Evolutionary conservation across 441 rosid species (phyloP).

Genomic region (Gossypium laxum): DNA sequence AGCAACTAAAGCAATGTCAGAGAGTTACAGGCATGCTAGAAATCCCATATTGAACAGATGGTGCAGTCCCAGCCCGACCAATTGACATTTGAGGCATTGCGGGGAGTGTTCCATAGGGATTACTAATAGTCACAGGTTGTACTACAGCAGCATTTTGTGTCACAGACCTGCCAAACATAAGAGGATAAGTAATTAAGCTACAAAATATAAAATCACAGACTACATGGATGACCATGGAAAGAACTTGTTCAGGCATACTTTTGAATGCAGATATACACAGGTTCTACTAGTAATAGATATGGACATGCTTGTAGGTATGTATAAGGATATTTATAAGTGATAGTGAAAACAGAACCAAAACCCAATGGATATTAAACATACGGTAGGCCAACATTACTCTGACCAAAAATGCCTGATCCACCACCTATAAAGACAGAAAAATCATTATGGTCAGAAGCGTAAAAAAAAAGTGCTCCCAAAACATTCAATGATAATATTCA

Average conservation of each 20-base stretch:
- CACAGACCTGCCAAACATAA: constrained; percentile 38
- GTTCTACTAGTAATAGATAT: background rate
- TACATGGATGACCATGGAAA: background rate
- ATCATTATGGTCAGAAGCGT: constrained; percentile 14
- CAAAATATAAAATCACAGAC: background rate
- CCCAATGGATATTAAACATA: constrained; percentile 28
- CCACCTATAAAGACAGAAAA: constrained; percentile 26
- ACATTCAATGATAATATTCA: background rate
- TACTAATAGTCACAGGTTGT: constrained; percentile 50
- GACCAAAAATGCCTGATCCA: constrained; percentile 40
- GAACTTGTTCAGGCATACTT: background rate
- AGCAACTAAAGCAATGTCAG: constrained; percentile 6
- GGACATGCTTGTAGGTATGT: background rate
- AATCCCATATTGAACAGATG: constrained; percentile 88
- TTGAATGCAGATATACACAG: background rate
- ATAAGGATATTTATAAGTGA: background rate
- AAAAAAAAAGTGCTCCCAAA: background rate
- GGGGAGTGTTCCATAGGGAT: constrained; percentile 90
- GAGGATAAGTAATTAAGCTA: constrained; percentile 1
- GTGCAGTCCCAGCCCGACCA: constrained; percentile 64
- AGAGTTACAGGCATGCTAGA: constrained; percentile 80
- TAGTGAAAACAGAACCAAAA: background rate
- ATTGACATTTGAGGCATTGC: constrained; percentile 83
- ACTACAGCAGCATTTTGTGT: constrained; percentile 33
- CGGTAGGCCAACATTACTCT: constrained; percentile 42